Evolutionary conservation across 495 filamentous ascomycete species (phyloP), one percentile per base, ranked within the genome.

Genomic region (Penicillium waksmanii): DNA sequence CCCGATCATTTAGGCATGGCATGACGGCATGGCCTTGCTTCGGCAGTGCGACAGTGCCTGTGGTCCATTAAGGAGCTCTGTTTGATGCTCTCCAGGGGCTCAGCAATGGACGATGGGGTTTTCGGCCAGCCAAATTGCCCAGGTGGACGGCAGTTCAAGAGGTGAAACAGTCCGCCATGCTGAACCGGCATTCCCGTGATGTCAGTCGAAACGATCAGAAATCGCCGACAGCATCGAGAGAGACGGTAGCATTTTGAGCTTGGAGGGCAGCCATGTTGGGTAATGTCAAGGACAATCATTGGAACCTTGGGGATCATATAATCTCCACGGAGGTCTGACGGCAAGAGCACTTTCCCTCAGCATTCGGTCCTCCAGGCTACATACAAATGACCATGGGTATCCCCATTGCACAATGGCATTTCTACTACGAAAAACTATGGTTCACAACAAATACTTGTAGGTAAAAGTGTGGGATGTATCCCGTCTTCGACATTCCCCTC

Each of bases 401-500:
- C 27, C 12, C 36, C 36, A 38, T 38, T 13, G 11, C 12, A 38
- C 36, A 38, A 13, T 38, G 11, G 36, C 17, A 8, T 44, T 44
- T 44, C 2, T 31, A 31, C 27, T 31, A 31, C 27, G 23, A 31
- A 6, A 31, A 31, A 19, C 17, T 44, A 44, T 19, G 42, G 3
- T 38, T n/a, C 13, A 44, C 42, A 17, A 19, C n/a, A 44, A 44
- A 19, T 17, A 44, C 15, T 12, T 5, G n/a, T 44, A 44, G 42
- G 42, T n/a, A 15, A 36, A 11, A 35, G 31, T 50, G 47, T 19
- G 23, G 51, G 44, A 80, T 86, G 84, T 86, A 65, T 83, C 84
- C 84, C 82, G 80, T 86, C 83, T 84, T 85, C 83, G 82, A 85
- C 84, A 87, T 86, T 81, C 80, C 69, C 74, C 73, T 68, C 80